Evolutionary conservation across 306 rosid species (phyloP), one percentile per base, ranked within the genome.

Genomic region (Vachellia collinsii): DNA sequence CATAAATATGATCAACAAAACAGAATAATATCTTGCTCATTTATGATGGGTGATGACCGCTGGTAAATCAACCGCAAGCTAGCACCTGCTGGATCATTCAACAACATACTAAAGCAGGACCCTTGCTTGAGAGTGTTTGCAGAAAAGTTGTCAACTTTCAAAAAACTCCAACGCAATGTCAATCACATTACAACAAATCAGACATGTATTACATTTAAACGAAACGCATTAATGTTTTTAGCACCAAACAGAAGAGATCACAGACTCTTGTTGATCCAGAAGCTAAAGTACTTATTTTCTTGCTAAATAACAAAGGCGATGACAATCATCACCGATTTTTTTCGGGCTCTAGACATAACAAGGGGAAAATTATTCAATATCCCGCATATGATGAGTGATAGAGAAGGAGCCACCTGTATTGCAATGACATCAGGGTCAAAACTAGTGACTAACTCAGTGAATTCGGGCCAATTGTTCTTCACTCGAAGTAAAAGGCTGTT

Each of bases 381-480:
- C 36, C 72, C 34, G 12, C 70, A 39, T n/a, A 22, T 23, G 65
- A 66, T 11, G 39, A 38, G 65, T 34, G 48, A 67, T 44, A 44
- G 11, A 74, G 80, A 68, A 68, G 44, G 48, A 20, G 25, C 72
- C 39, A 85, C 98, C 93, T 95, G 99, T 75, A 95, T 82, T 29
- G 94, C 89, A 87, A 95, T 93, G 85, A 89, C 90, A 75, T 93
- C 98, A 36, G 99, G 98, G 61, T 95, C 98, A 80, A 89, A 85
- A 50, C 83, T 81, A 72, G 89, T 39, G 69, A 95, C 39, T 78
- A 93, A 80, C 36, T 87, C 87, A 67, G 89, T 79, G 85, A 95
- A 85, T 68, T 90, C 90, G 20, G 94, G 83, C 93, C 88, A 93
- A 72, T 90, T 83, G 88, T 93, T 95, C 87, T 95, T 93, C 4